These are phyloP conservation scores for Colletotrichum filicis DNA, from an alignment of 2,329 filamentous ascomycete genomes.

Conservation along the genomic window DNA sequence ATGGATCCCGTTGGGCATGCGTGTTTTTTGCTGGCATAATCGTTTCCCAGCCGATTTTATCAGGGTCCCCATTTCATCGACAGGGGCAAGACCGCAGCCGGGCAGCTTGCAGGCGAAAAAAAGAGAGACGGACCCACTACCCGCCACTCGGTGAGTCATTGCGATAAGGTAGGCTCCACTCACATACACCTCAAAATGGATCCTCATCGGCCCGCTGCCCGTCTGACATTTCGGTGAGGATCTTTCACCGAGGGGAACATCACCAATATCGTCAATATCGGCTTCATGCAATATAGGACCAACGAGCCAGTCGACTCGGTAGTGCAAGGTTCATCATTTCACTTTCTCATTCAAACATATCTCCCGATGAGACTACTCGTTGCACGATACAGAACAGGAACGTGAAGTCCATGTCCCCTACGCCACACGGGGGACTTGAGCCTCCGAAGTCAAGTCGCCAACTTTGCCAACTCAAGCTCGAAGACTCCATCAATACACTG, in stretches of 20 bases:
- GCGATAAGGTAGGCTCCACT: slow-evolving; percentile 10
- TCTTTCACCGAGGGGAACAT: neutral
- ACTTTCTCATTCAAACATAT: too few relatives aligned
- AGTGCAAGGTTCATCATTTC: too few relatives aligned
- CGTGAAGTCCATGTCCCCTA: too few relatives aligned
- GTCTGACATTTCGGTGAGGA: neutral
- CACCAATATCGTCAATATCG: neutral
- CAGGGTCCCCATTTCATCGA: neutral
- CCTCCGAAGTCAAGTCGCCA: too few relatives aligned
- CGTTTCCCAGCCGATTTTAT: slow-evolving; percentile 8
- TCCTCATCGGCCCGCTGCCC: neutral
- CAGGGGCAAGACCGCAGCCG: neutral
- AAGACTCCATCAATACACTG: too few relatives aligned
- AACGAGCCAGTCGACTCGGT: too few relatives aligned
- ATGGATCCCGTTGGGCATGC: neutral
- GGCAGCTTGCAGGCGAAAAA: too few relatives aligned
- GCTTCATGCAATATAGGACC: neutral
- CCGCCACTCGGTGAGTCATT: slow-evolving; percentile 14
- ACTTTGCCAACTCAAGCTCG: too few relatives aligned
- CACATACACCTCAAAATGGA: neutral
- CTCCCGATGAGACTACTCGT: too few relatives aligned
- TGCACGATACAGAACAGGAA: too few relatives aligned
- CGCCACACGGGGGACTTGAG: too few relatives aligned
- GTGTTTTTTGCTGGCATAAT: neutral
- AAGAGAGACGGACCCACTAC: neutral